Evolutionary conservation across 2,329 filamentous ascomycete genomes (phyloP), one percentile per base, ranked within the genome.

Genomic region (Phialophora verrucosa): DNA sequence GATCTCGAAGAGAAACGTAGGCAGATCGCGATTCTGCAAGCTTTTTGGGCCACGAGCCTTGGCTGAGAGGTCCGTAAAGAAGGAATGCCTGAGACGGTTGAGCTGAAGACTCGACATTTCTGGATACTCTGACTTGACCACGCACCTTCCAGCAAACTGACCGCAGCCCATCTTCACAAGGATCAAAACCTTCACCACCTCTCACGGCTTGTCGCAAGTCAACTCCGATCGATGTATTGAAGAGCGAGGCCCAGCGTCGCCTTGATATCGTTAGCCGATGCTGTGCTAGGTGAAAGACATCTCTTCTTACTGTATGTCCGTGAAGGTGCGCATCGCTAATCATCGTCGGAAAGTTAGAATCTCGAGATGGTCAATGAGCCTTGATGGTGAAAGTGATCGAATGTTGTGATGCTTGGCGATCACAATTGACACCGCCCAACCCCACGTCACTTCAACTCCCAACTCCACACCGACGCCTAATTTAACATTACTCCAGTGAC

Each of bases 111-210:
- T 57, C 20, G 25, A 49, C 12, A 49, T 44, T 12, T 44, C 4
- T 53, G 29, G 8, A 17, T 11, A 17, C 32, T 3, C 17, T 11
- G 17, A 32, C 50, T 59, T 68, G 32, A 44, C 31, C 3, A n/a
- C 56, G 64, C 72, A 90, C 91, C 87, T 97, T 97, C 94, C 94
- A 98, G 78, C 91, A 96, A 44, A 96, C 85, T 2, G 94, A 97
- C 63, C 93, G 88, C 70, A 93, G 87, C 14, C 92, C 92, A 55
- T 88, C 83, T 61, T 88, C 80, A 76, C 90, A 92, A 57, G 89
- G 87, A 73, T 85, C 90, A 17, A 84, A 77, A 20, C 85, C 75
- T 65, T 78, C 85, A 73, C 88, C 84, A 69, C 84, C 80, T 76
- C 84, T 87, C 60, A 91, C 84, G n/a, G 87, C 87, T 70, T 83